A percentile compares a stretch with the other conserved stretches of the same genome.
Conservation (phyloP, 225 moss, liverwort and hornwort species). For the Neckera pumila region DNA sequence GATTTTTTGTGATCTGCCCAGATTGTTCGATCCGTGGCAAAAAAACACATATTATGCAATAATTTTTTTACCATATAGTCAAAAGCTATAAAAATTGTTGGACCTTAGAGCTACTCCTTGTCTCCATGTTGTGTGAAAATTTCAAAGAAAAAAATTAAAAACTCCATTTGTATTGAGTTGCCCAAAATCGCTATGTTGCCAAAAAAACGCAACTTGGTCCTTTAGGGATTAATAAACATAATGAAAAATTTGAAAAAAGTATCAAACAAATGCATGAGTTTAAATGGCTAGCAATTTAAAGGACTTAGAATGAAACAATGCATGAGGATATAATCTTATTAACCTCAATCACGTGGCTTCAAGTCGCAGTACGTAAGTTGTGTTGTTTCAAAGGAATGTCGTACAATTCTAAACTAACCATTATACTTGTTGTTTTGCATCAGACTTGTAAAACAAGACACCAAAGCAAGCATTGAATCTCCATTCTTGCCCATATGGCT, state of each 20-base stretch:
- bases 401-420: neutral
- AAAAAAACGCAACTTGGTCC: too few species aligned
- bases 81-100: too few species aligned
- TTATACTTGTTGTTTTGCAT: neutral
- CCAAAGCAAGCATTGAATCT: neutral
- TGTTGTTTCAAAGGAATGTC: neutral
- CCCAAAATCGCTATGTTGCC: too few species aligned
- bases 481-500: neutral
- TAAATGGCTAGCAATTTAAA: neutral
- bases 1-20: too few species aligned
- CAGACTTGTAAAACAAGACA: neutral
- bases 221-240: too few species aligned
- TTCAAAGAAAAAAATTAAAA: too few species aligned
- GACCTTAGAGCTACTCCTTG: too few species aligned
- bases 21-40: too few species aligned
- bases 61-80: too few species aligned
- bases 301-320: neutral
- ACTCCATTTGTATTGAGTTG: too few species aligned
- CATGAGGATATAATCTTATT: neutral
- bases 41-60: too few species aligned
- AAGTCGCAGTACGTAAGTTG: fast-evolving
- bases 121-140: too few species aligned
- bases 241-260: neutral
- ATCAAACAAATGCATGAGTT: neutral
- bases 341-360: neutral